Evolutionary conservation across 495 filamentous ascomycete genomes (phyloP), one percentile per base, ranked within the genome.

Genomic region (Xylaria palmicola): DNA sequence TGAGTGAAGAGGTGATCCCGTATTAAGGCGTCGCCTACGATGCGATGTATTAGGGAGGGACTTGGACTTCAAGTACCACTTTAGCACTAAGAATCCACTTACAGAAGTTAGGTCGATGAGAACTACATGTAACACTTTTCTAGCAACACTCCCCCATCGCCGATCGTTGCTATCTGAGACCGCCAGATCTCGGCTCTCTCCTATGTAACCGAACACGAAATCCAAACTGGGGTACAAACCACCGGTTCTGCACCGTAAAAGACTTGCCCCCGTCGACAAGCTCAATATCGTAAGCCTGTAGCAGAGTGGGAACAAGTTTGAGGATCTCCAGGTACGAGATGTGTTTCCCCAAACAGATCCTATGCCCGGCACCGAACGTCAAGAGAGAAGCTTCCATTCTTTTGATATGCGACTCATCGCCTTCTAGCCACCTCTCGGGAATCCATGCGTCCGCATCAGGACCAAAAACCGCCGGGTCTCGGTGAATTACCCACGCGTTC

Each of bases 281-380:
- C 37, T 56, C 53, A 6, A 64, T 43, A 20, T 86, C 82, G 65
- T 86, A 87, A 54, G 79, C 69, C 32, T 80, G 71, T 59, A 89
- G 75, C 55, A 89, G 75, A 56, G 82, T 84, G 34, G 86, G 83
- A 51, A 88, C 80, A 6, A 88, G 65, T 69, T 90, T 90, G 61
- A 84, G 83, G 26, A 89, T 78, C 75, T 90, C 87, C 67, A 89
- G 67, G 70, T 81, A 70, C 26, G 77, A 78, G 57, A 90, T 74
- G 60, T 90, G 86, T 64, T 82, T 82, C 4, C 88, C 87, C 65
- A 90, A 79, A 63, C 88, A 89, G 15, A 83, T 81, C 36, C 88
- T 71, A 12, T 77, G 77, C 29, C 87, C 88, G 0, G 78, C 84
- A 7, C 87, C 86, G 72, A 90, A 90, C 50, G 73, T 69, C 27